phyloP scores from a whole-genome alignment of 768 basidiomycete genomes.

The Boletus subcaerulescens region DNA sequence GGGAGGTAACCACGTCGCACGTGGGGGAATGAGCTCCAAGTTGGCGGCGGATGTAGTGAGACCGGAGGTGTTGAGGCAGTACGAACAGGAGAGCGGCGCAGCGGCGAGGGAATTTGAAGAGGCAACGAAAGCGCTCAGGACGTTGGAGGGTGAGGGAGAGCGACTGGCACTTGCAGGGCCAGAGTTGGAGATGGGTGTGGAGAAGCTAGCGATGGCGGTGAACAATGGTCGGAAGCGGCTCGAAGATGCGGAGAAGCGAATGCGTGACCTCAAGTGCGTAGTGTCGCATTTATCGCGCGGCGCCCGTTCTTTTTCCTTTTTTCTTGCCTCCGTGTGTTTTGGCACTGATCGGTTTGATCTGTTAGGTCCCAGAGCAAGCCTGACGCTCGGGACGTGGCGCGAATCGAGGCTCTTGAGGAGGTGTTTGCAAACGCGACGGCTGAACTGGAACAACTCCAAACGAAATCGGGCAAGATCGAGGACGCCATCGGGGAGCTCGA shows the following conservation, averaged over 20 bases:
- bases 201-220: slow-evolving; percentile 84
- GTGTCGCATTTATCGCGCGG: neutral
- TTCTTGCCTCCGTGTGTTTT: neutral
- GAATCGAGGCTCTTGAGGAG: slow-evolving; percentile 69
- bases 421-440: slow-evolving; percentile 56
- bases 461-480: slow-evolving; percentile 66
- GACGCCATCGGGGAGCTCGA: slow-evolving; percentile 84
- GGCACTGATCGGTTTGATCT: neutral
- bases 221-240: slow-evolving; percentile 53
- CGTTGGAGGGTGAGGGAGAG: slow-evolving; percentile 64
- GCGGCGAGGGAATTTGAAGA: slow-evolving; percentile 57
- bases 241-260: slow-evolving; percentile 76
- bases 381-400: slow-evolving; percentile 73
- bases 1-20: slow-evolving; percentile 72
- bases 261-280: slow-evolving; percentile 76
- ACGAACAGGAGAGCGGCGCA: slow-evolving; percentile 70
- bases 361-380: slow-evolving; percentile 78
- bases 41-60: slow-evolving; percentile 73
- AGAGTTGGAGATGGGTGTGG: slow-evolving; percentile 71
- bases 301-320: neutral
- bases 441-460: slow-evolving; percentile 64
- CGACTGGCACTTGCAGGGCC: slow-evolving; percentile 58
- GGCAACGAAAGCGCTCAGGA: slow-evolving; percentile 47
- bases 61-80: slow-evolving; percentile 70
- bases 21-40: slow-evolving; percentile 93